phyloP scores from a whole-genome alignment of 2,329 filamentous ascomycete genomes.

The Neofusicoccum parvum region DNA sequence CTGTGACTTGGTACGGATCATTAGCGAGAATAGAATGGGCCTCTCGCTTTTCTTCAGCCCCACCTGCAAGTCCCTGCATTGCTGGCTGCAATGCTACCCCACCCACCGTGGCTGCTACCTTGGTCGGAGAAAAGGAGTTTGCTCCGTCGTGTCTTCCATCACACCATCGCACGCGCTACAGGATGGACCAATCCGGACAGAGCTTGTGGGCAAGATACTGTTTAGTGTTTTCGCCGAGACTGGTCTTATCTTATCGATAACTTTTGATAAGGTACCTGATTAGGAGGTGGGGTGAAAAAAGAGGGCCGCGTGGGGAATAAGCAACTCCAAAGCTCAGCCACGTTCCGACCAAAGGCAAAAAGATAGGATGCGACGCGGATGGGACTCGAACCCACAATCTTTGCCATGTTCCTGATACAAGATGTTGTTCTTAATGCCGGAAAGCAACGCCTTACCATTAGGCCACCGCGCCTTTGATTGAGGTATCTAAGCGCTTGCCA shows the following conservation, averaged over 20 bases:
- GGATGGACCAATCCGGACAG: too few relatives aligned
- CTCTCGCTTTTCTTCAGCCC: neutral
- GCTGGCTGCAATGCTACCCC: constrained; percentile 12
- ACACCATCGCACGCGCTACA: neutral
- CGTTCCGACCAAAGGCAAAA: neutral
- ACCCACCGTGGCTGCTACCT: neutral
- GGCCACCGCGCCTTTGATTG: constrained; percentile 30
- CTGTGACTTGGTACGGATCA: neutral
- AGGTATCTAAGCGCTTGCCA: fast-evolving
- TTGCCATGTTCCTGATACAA: constrained; percentile 7
- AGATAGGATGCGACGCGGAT: constrained; percentile 8
- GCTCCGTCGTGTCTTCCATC: neutral
- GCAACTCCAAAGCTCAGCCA: neutral
- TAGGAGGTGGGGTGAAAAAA: too few relatives aligned
- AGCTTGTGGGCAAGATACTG: too few relatives aligned
- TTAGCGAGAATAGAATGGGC: too few relatives aligned
- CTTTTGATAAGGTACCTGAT: too few relatives aligned
- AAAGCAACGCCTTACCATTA: constrained; percentile 33
- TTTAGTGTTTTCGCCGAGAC: too few relatives aligned
- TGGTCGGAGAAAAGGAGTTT: neutral
- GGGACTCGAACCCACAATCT: constrained; percentile 23
- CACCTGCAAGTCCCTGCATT: constrained; percentile 2
- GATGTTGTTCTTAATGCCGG: too few relatives aligned
- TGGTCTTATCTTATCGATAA: too few relatives aligned
- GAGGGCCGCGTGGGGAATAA: neutral